A percentile compares a stretch with the other conserved stretches of the same genome.
Evolutionary conservation across 2,329 filamentous ascomycete species (phyloP).

Genomic region (Grosmannia serpens): DNA sequence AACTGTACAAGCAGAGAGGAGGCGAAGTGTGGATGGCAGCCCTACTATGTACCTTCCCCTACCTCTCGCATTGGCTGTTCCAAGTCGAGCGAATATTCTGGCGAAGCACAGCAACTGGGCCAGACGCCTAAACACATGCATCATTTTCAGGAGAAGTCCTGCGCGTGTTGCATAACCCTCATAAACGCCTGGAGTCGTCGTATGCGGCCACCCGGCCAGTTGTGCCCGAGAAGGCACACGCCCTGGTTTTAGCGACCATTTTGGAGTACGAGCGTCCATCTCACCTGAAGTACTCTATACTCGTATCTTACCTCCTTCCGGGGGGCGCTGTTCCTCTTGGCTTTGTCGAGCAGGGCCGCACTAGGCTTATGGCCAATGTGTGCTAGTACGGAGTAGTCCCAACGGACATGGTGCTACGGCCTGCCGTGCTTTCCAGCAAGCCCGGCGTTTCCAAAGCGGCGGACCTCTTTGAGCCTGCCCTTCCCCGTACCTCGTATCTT

Average conservation of each 20-base stretch:
- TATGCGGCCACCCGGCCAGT: background rate
- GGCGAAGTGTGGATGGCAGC: background rate
- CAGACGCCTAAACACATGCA: too few species aligned
- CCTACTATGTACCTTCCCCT: too few species aligned
- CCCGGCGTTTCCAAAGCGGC: background rate
- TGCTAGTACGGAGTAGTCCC: conserved; percentile 1
- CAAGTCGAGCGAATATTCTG: background rate
- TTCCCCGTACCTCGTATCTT: background rate
- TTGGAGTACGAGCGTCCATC: background rate
- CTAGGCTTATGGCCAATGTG: background rate
- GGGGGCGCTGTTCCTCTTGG: background rate
- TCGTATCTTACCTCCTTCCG: too few species aligned
- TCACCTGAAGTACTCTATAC: background rate
- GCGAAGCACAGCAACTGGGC: background rate
- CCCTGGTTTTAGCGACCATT: background rate
- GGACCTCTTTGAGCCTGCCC: background rate
- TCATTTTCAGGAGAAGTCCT: too few species aligned
- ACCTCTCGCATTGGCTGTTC: background rate
- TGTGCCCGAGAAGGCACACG: background rate
- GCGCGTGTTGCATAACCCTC: background rate
- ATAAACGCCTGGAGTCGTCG: too few species aligned
- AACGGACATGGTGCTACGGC: background rate
- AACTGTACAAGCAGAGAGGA: background rate
- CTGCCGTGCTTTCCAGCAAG: background rate
- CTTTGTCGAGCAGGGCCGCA: background rate